A percentile compares a stretch with the other conserved stretches of the same genome.
phyloP scores from a whole-genome alignment of 2,329 filamentous ascomycete species.

The Clonostachys rhizophaga region DNA sequence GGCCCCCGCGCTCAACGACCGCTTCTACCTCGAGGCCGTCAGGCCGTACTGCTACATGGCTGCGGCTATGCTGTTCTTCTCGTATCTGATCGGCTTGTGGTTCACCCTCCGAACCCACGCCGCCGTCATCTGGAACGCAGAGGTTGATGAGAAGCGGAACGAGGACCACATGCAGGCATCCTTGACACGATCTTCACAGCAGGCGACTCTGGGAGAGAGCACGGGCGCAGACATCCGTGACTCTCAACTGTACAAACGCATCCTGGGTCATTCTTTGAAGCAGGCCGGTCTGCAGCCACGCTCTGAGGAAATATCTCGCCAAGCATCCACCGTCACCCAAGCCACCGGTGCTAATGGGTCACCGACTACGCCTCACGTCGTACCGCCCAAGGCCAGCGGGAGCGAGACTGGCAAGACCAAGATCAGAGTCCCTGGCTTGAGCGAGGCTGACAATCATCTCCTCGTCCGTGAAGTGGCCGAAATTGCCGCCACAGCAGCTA shows the following conservation, averaged over 20 bases:
- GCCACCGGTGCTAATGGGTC: slow-evolving; percentile 33
- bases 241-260: slow-evolving; percentile 86
- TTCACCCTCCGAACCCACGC: slow-evolving; percentile 96
- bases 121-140: slow-evolving; percentile 92
- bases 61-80: slow-evolving; percentile 80
- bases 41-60: slow-evolving; percentile 91
- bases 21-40: slow-evolving; percentile 87
- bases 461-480: slow-evolving; percentile 87
- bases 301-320: slow-evolving; percentile 37
- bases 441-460: slow-evolving; percentile 74
- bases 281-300: slow-evolving; percentile 67
- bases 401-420: slow-evolving; percentile 30
- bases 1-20: slow-evolving; percentile 74
- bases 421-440: slow-evolving; percentile 63
- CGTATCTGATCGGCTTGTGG: slow-evolving; percentile 89
- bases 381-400: slow-evolving; percentile 62
- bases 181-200: slow-evolving; percentile 25
- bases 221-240: slow-evolving; percentile 72
- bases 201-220: slow-evolving; percentile 34
- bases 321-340: slow-evolving; percentile 21
- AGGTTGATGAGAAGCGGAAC: slow-evolving; percentile 71
- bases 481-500: slow-evolving; percentile 86
- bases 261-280: slow-evolving; percentile 83
- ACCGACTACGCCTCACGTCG: slow-evolving; percentile 60
- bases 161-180: slow-evolving; percentile 40